These are phyloP conservation scores for Pilasporangium apinafurcum DNA, from an alignment of 352 stramenopile genomes.

Conservation along the genomic window DNA sequence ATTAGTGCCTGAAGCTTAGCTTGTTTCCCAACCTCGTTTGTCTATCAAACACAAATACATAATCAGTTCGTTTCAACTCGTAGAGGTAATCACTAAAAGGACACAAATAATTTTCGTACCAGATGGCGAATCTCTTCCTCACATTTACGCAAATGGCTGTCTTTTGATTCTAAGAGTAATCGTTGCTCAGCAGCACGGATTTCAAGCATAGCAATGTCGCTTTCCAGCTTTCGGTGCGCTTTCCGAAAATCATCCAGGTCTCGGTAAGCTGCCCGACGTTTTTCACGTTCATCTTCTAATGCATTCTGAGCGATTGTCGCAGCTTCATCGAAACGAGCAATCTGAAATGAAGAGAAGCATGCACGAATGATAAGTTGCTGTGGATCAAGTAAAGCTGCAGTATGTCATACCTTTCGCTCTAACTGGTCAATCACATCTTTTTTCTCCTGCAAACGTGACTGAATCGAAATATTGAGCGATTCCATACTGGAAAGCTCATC, in stretches of 20 bases:
- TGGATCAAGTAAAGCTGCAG: background rate
- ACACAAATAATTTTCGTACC: conserved; percentile 20
- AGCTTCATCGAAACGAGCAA: conserved; percentile 45
- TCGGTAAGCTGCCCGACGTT: conserved; percentile 22
- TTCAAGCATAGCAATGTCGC: conserved; percentile 53
- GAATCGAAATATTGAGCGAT: conserved; percentile 47
- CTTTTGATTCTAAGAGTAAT: conserved; percentile 46
- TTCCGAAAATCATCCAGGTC: conserved; percentile 68
- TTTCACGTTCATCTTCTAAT: conserved; percentile 62
- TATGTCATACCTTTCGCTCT: conserved; percentile 49
- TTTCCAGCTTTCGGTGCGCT: conserved; percentile 59
- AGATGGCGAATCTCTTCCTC: conserved; percentile 67
- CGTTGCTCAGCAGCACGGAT: conserved; percentile 55
- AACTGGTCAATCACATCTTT: conserved; percentile 55
- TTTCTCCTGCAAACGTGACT: conserved; percentile 55
- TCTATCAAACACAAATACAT: conserved; percentile 20
- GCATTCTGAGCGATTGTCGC: conserved; percentile 29
- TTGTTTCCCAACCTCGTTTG: conserved; percentile 73
- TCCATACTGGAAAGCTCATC: conserved; percentile 50
- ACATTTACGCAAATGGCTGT: conserved; percentile 52
- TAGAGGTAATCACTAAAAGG: background rate
- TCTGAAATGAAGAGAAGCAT: conserved; percentile 20
- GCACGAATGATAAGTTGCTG: background rate
- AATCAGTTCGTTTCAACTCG: background rate
- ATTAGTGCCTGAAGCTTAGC: conserved; percentile 79